A percentile compares a stretch with the other conserved stretches of the same genome.
Conservation (phyloP, 495 filamentous ascomycete species). For the Parathielavia appendiculata region DNA sequence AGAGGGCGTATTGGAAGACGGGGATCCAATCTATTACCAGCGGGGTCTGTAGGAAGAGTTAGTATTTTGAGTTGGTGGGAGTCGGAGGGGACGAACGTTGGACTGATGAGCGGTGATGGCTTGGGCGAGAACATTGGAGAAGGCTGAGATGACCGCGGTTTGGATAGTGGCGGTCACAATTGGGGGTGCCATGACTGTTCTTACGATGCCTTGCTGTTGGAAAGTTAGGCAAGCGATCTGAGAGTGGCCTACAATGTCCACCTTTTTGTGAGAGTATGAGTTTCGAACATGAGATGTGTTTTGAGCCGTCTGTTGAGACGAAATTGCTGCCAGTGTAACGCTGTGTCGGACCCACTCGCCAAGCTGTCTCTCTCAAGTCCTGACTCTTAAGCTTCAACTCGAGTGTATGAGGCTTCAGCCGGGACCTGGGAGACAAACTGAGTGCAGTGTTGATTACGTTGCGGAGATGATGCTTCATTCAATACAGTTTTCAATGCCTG, state of each 20-base stretch:
- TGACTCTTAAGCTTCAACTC: too few species aligned
- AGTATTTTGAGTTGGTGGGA: background rate
- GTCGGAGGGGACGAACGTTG: conserved; percentile 45
- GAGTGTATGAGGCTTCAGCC: too few species aligned
- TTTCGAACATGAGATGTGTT: background rate
- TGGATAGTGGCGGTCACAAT: conserved; percentile 65
- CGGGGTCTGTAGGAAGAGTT: conserved; percentile 37
- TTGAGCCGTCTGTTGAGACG: background rate
- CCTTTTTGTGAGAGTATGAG: background rate
- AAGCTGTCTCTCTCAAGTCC: background rate
- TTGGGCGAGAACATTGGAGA: conserved; percentile 82
- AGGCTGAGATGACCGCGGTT: conserved; percentile 61
- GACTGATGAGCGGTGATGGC: conserved; percentile 62
- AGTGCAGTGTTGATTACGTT: too few species aligned
- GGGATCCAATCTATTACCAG: conserved; percentile 55
- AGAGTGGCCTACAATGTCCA: background rate
- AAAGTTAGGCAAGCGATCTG: background rate
- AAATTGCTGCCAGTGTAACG: background rate
- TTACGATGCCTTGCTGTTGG: background rate
- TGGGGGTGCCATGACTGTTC: conserved; percentile 41
- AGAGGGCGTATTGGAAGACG: conserved; percentile 74
- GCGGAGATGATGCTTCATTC: too few species aligned
- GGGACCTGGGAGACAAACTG: too few species aligned
- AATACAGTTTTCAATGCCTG: too few species aligned
- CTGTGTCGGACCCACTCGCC: background rate